These are phyloP conservation scores for Phytophthora aleatoria DNA, from an alignment of 352 stramenopile species.

Conservation along the genomic window DNA sequence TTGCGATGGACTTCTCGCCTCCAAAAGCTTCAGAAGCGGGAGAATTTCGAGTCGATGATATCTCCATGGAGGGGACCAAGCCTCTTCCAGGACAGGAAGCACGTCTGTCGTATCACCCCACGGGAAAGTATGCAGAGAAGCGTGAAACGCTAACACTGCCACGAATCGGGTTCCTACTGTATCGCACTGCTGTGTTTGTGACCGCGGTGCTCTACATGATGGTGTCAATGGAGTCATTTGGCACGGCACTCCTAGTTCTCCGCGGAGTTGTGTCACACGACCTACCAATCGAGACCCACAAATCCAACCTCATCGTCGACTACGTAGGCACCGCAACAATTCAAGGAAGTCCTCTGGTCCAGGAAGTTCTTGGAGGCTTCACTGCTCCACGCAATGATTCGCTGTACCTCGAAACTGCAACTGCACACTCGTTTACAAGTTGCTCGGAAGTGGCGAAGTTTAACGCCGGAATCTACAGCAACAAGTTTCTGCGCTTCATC, in stretches of 20 bases:
- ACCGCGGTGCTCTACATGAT: slow-evolving; percentile 26
- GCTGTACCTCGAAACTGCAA: slow-evolving; percentile 41
- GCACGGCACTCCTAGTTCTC: slow-evolving; percentile 21
- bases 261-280: slow-evolving; percentile 21
- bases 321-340: slow-evolving; percentile 37
- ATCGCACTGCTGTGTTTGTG: slow-evolving; percentile 25
- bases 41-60: slow-evolving; percentile 8
- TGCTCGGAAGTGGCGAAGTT: slow-evolving; percentile 25
- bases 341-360: slow-evolving; percentile 37
- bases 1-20: slow-evolving; percentile 5
- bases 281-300: slow-evolving; percentile 17
- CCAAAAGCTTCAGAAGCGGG: neutral
- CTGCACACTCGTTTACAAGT: slow-evolving; percentile 22
- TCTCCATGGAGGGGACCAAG: neutral
- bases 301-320: slow-evolving; percentile 29
- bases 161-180: slow-evolving; percentile 23
- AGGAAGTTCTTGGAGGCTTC: slow-evolving; percentile 23
- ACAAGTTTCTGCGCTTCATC: slow-evolving; percentile 36
- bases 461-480: slow-evolving; percentile 33
- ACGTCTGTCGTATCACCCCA: slow-evolving; percentile 1
- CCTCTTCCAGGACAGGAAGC: neutral
- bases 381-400: slow-evolving; percentile 37
- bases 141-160: slow-evolving; percentile 12
- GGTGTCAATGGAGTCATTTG: slow-evolving; percentile 25
- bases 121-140: slow-evolving; percentile 1